These are phyloP conservation scores for Fusarium poae DNA, from an alignment of 2,329 filamentous ascomycete genomes.

Conservation along the genomic window DNA sequence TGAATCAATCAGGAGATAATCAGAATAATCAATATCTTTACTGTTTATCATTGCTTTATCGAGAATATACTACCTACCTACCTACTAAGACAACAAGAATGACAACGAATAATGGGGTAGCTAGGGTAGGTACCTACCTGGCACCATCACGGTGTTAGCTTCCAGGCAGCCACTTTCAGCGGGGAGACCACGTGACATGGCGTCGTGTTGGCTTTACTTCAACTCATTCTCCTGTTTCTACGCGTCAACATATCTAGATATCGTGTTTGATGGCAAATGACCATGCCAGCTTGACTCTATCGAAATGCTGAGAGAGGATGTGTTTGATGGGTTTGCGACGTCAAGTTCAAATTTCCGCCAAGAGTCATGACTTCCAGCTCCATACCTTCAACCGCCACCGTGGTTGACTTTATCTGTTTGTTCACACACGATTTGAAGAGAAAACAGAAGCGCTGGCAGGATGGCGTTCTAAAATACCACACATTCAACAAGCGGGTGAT, in stretches of 20 bases:
- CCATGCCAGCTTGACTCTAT: not conserved
- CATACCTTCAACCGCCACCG: constrained; percentile 69
- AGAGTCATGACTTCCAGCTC: constrained; percentile 35
- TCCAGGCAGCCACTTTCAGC: constrained; percentile 17
- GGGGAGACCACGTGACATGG: constrained; percentile 36
- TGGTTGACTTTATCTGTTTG: constrained; percentile 86
- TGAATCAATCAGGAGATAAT: not conserved
- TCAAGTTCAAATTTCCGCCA: not conserved
- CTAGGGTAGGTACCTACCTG: not conserved
- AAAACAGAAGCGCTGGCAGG: constrained; percentile 94
- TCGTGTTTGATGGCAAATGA: not conserved
- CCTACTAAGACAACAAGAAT: too few species aligned
- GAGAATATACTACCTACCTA: too few species aligned
- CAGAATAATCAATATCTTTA: not conserved
- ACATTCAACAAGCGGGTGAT: constrained; percentile 92
- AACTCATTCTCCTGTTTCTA: not conserved
- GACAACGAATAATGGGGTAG: too few species aligned
- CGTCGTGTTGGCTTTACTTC: constrained; percentile 28
- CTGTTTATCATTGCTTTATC: not conserved
- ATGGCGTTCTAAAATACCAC: constrained; percentile 89
- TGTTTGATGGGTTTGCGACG: not conserved
- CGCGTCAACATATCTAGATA: constrained; percentile 23
- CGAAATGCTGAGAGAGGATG: constrained; percentile 16
- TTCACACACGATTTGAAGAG: constrained; percentile 87
- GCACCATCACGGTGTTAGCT: not conserved